Conservation (phyloP, 2,329 filamentous ascomycete genomes). For the Paracorniculantispora psalliotae region DNA sequence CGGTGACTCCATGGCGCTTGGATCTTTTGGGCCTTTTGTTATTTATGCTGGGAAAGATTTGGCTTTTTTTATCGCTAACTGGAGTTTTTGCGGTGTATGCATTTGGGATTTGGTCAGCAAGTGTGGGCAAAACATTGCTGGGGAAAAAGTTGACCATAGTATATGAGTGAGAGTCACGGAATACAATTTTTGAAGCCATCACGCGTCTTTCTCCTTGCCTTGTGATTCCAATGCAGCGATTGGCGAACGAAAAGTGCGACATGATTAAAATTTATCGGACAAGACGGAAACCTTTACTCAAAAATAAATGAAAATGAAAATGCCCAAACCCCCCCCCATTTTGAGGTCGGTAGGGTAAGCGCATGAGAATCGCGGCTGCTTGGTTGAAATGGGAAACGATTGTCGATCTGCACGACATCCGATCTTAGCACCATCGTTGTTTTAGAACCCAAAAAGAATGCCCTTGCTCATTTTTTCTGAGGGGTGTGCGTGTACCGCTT, state of each 20-base stretch:
- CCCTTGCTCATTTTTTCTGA: neutral
- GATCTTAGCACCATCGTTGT: constrained; percentile 11
- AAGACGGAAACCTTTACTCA: no score
- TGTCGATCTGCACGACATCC: constrained; percentile 10
- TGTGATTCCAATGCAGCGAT: no score
- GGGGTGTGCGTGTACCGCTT: constrained; percentile 5
- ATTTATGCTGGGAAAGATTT: neutral
- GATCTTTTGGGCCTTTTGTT: neutral
- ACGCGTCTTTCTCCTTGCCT: neutral
- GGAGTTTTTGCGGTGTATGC: constrained; percentile 6
- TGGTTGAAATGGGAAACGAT: constrained; percentile 1
- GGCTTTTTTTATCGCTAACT: neutral
- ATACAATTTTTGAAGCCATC: neutral
- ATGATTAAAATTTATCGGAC: no score
- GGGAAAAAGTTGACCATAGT: constrained; percentile 3
- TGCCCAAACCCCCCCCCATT: no score
- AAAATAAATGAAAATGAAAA: neutral
- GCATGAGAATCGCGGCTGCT: neutral
- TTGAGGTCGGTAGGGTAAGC: neutral
- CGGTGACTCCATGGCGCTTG: neutral
- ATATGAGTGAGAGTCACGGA: neutral
- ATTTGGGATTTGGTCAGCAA: constrained; percentile 4
- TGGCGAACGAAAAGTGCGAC: no score
- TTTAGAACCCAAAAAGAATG: neutral
- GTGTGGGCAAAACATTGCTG: constrained; percentile 3